Evolutionary conservation across 2,329 filamentous ascomycete genomes (phyloP).

Genomic region (Grosmannia serpens): DNA sequence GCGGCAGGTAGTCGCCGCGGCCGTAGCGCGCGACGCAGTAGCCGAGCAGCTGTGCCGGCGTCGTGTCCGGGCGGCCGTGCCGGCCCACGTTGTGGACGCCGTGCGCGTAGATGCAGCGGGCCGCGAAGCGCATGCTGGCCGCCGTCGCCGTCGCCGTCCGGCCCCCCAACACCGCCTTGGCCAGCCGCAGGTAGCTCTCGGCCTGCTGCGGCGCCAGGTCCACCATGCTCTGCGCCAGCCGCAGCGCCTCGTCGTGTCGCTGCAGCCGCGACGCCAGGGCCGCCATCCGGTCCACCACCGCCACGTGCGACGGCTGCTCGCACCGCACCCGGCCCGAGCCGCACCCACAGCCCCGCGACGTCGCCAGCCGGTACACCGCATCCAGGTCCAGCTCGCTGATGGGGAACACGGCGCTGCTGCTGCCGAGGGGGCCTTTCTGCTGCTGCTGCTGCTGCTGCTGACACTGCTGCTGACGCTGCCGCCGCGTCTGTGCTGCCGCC

Average conservation of each 20-base stretch:
- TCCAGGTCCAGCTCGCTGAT: constrained; percentile 9
- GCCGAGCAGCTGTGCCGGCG: background rate
- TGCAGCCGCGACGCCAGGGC: background rate
- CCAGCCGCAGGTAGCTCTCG: constrained; percentile 11
- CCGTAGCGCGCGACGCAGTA: constrained; percentile 4
- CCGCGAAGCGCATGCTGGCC: constrained; percentile 1
- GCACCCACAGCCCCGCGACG: constrained; percentile 3
- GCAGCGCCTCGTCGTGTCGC: background rate
- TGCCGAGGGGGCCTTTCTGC: no score
- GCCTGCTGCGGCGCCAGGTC: constrained; percentile 7
- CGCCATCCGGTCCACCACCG: constrained; percentile 4
- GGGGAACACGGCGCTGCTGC: background rate
- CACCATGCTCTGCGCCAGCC: constrained; percentile 6
- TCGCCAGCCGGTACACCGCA: constrained; percentile 6
- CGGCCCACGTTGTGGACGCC: constrained; percentile 8
- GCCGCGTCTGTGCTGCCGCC: constrained; percentile 6
- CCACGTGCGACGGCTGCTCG: constrained; percentile 3
- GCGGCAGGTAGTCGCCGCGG: constrained; percentile 7
- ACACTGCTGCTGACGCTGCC: background rate
- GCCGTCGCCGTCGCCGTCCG: background rate
- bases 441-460: background rate
- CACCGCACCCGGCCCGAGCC: constrained; percentile 10
- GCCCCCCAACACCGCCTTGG: constrained; percentile 2
- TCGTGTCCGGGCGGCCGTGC: background rate
- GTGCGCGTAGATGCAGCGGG: constrained; percentile 11